Base-by-base conservation (phyloP, 768 basidiomycete species). In the Tylopilus balloui region DNA sequence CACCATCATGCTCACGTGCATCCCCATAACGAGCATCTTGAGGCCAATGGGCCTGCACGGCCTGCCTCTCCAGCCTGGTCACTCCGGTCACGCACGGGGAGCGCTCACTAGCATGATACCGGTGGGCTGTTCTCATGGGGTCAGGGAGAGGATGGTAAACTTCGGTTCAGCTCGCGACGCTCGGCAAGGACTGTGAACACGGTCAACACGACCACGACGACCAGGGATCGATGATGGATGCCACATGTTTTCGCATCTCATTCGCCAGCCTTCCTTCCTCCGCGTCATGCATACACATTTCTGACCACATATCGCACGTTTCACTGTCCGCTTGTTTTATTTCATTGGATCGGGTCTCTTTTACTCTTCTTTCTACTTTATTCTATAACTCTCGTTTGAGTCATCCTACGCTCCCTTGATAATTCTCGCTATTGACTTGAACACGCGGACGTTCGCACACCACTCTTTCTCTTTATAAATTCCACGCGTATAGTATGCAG, bases 11-110 rank as follows among this genome's bases (percentile, higher is more conserved):
- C 82, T 81, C n/a, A 29, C 9, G 39, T 50, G 24, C 78, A 82
- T 36, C 77, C 55, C 23, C 80, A 83, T 31, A 79, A 81, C 40
- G 73, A 74, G 38, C 79, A 78, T 54, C 69, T 83, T 19, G 79
- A 86, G 31, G 71, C 76, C 20, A 74, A 73, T 21, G 69, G 32
- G 51, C 71, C 53, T 38, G 64, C 72, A 4, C 80, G 89, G 20
- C 89, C 89, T 4, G 77, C 72, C 15, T 91, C 89, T 5, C 89
- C 88, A 0, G 83, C 87, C 0, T 92, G 87, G 88, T 90, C 88
- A 0, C 84, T 90, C 74, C 83, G 88, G 15, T 92, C 89, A 19
- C 77, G 84, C 23, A 76, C 84, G 2, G 87, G 86, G n/a, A 88
- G 87, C 55, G 63, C 80, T 0, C 77, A 81, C 42, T 86, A 85